Evolutionary conservation across 345 rosid genomes (phyloP).

Genomic region (Acer negundo): DNA sequence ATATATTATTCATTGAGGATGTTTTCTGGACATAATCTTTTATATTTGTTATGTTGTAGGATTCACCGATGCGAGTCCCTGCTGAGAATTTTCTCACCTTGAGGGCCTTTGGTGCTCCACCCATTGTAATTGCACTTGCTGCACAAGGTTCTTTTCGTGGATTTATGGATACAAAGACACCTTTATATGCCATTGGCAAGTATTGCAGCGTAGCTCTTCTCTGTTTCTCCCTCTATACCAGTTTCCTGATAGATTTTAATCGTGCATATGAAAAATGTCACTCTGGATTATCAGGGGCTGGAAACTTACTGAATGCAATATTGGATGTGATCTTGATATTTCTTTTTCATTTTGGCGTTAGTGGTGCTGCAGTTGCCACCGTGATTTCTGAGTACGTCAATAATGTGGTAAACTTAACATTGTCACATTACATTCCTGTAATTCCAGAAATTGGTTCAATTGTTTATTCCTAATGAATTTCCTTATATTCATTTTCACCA

Average conservation of each 20-base stretch:
- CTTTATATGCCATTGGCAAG: conserved; percentile 92
- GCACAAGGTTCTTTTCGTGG: conserved; percentile 97
- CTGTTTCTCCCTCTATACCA: not conserved
- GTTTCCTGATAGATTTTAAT: conserved; percentile 15
- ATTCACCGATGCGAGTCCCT: conserved; percentile 84
- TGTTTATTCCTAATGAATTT: conserved; percentile 15
- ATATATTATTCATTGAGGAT: not conserved
- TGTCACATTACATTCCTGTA: conserved; percentile 12
- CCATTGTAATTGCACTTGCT: conserved; percentile 92
- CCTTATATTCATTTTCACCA: conserved; percentile 27
- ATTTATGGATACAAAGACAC: conserved; percentile 89
- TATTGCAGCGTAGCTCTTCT: conserved; percentile 30
- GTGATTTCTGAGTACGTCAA: conserved; percentile 96
- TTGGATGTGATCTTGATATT: conserved; percentile 79
- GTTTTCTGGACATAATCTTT: not conserved
- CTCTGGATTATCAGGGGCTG: conserved; percentile 63
- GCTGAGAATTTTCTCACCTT: conserved; percentile 77
- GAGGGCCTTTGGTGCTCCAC: conserved; percentile 92
- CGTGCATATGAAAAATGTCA: conserved; percentile 4
- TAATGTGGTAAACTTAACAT: conserved; percentile 63
- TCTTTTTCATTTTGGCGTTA: conserved; percentile 65
- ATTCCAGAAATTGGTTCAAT: not conserved
- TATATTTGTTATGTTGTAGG: conserved; percentile 44
- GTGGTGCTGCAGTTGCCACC: conserved; percentile 88
- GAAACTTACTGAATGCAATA: conserved; percentile 73